Evolutionary conservation across 2,329 filamentous ascomycete species (phyloP), one percentile per base, ranked within the genome.

Genomic region (Stemphylium lycopersici): DNA sequence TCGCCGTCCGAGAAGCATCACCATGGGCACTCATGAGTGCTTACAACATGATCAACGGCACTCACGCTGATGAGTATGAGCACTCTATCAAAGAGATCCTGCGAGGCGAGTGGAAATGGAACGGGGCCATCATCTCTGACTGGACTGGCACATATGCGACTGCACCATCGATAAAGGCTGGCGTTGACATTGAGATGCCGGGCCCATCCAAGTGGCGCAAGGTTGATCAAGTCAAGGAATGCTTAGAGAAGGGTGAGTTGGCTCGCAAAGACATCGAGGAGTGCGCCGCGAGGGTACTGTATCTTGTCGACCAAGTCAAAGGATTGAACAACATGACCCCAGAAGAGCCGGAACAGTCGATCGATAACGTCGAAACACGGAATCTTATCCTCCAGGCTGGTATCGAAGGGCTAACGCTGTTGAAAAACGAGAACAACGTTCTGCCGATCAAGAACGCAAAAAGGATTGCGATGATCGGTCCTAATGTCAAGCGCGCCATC

Each of bases 21-120:
- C 86, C 87, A 2, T 88, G 86, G 86, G 86, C 86, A 4, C 72
- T 89, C 39, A 90, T 90, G 87, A 83, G 84, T 4, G 85, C 85
- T 1, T 90, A 89, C 66, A 89, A 89, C 62, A 76, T 87, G 26
- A 74, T 89, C 61, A 89, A 89, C 67, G 86, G 87, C 4, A 72
- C 83, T 20, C 76, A 77, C 46, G 73, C 75, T 13, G 75, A 77
- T 57, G 69, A 73, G 50, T 69, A 73, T 55, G 66, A 67, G 18
- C 71, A 74, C 46, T 69, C 68, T 2, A 61, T 88, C 46, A 77
- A 78, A 44, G 74, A 74, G 2, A 70, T 77, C 12, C 61, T 77
- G 16, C 65, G 75, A 39, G 73, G 69, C n/a, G 75, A 77, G 52
- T 77, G 75, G 75, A 59, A 63, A 2, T 77, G 71, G 67, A 68